Evolutionary conservation across 768 basidiomycete genomes (phyloP).

Genomic region (Macrolepiota fuliginosa): DNA sequence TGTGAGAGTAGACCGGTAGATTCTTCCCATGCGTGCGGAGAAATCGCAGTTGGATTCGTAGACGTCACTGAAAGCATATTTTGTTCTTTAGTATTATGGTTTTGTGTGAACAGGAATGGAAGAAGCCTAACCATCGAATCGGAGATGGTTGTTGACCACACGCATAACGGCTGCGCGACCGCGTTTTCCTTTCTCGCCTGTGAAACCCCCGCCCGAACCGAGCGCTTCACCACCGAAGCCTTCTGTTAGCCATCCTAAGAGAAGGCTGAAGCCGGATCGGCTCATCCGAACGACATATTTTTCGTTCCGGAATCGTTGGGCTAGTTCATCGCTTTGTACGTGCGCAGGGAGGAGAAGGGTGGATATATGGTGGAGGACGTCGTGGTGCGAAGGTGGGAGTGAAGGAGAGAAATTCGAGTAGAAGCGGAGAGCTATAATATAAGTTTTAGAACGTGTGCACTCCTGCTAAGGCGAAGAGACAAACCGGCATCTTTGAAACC

Average conservation of each 20-base stretch:
- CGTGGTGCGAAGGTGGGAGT: slow-evolving; percentile 61
- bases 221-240: slow-evolving; percentile 84
- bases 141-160: slow-evolving; percentile 91
- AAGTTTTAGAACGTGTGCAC: slow-evolving; percentile 13
- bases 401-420: slow-evolving; percentile 68
- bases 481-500: slow-evolving; percentile 89
- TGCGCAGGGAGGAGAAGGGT: slow-evolving; percentile 81
- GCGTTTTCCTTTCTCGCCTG: slow-evolving; percentile 78
- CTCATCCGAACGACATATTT: slow-evolving; percentile 91
- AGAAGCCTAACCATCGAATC: slow-evolving; percentile 74
- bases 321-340: slow-evolving; percentile 78
- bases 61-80: slow-evolving; percentile 54
- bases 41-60: slow-evolving; percentile 61
- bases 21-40: slow-evolving; percentile 76
- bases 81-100: slow-evolving; percentile 14
- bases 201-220: slow-evolving; percentile 76
- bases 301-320: slow-evolving; percentile 83
- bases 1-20: slow-evolving; percentile 81
- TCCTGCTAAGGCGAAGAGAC: slow-evolving; percentile 21
- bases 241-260: slow-evolving; percentile 96
- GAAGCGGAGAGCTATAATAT: slow-evolving; percentile 64
- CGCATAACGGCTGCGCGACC: slow-evolving; percentile 89
- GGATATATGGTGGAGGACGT: slow-evolving; percentile 73
- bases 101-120: slow-evolving; percentile 4
- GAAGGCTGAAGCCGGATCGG: slow-evolving; percentile 84